phyloP scores from a whole-genome alignment of 2,329 filamentous ascomycete genomes.

The Pseudophaeomoniella oleicola region DNA sequence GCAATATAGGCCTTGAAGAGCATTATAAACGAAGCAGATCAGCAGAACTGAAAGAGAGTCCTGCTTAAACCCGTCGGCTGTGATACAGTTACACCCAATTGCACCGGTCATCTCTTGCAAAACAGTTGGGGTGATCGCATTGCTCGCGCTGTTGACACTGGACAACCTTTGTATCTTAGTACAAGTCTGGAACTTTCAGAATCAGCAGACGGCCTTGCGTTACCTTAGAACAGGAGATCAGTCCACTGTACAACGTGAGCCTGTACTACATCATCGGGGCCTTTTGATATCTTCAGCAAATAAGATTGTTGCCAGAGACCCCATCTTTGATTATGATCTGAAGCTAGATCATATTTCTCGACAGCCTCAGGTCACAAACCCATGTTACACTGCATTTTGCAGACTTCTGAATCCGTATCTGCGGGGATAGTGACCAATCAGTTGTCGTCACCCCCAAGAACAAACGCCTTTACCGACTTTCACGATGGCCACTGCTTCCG shows the following conservation, averaged over 20 bases:
- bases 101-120: no score
- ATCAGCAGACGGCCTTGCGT: not conserved
- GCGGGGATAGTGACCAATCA: not conserved
- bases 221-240: not conserved
- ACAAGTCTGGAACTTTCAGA: not conserved
- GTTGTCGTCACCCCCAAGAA: no score
- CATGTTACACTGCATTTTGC: not conserved
- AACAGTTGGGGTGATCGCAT: no score
- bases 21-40: no score
- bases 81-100: no score
- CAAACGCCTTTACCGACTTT: not conserved
- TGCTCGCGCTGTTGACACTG: no score
- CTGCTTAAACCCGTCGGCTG: no score
- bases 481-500: conserved; percentile 22
- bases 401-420: not conserved
- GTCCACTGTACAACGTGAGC: not conserved
- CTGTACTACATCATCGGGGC: not conserved
- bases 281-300: not conserved
- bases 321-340: not conserved
- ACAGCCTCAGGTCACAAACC: not conserved
- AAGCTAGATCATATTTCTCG: not conserved
- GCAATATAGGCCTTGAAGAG: no score
- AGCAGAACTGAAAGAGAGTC: no score
- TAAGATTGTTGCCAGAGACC: no score
- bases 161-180: no score